A percentile compares a stretch with the other conserved stretches of the same genome.
These are phyloP conservation scores for Dryadomyces quercus-mongolicae DNA, from an alignment of 2,329 filamentous ascomycete genomes.

Conservation along the genomic window DNA sequence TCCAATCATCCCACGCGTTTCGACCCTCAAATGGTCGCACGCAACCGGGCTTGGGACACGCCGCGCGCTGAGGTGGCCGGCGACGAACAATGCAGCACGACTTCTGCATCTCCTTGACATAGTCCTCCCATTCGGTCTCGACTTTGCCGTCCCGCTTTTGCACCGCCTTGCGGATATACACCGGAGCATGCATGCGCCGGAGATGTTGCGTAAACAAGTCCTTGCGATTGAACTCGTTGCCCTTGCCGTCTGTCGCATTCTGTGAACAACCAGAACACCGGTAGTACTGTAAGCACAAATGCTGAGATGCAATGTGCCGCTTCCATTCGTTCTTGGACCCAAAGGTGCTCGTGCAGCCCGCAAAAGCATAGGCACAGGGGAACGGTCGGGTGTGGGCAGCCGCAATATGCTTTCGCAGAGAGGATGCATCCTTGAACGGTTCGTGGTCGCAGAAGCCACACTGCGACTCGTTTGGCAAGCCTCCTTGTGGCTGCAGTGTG, in stretches of 20 bases:
- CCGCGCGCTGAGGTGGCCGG: conserved; percentile 55
- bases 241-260: conserved; percentile 40
- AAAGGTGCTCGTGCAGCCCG: conserved; percentile 74
- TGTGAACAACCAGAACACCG: conserved; percentile 50
- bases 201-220: conserved; percentile 93
- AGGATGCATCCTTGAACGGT: conserved; percentile 55
- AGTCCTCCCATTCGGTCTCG: conserved; percentile 50
- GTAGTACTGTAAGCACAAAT: conserved; percentile 60
- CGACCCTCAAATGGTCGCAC: conserved; percentile 55
- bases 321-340: conserved; percentile 98
- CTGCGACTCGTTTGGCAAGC: conserved; percentile 46
- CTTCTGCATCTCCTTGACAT: conserved; percentile 57
- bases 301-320: conserved; percentile 81
- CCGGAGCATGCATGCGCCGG: conserved; percentile 80
- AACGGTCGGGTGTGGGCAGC: conserved; percentile 64
- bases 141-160: conserved; percentile 46
- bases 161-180: conserved; percentile 46
- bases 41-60: conserved; percentile 63
- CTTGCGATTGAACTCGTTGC: conserved; percentile 79
- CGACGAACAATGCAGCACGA: conserved; percentile 63
- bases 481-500: conserved; percentile 17
- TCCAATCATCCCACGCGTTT: conserved; percentile 77
- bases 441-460: conserved; percentile 51
- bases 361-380: conserved; percentile 73
- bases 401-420: conserved; percentile 53